These are phyloP conservation scores for rapeseed (Brassica napus) DNA, from an alignment of 345 rosid species.

Conservation along the genomic window DNA sequence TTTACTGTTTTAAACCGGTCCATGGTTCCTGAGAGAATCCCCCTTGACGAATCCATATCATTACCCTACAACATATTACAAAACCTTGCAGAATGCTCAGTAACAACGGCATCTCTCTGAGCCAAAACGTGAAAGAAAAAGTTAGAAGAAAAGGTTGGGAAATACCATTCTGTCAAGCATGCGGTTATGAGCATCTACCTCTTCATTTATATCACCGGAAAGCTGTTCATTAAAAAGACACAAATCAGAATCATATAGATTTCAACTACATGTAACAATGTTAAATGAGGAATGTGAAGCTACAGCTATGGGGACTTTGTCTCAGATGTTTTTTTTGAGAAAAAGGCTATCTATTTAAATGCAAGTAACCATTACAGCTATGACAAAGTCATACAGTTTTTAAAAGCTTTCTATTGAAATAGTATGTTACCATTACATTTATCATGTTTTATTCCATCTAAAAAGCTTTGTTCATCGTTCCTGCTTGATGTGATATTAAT, in stretches of 20 bases:
- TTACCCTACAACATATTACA: slow-evolving; percentile 58
- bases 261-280: neutral
- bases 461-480: neutral
- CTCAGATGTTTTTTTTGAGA: neutral
- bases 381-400: too few species aligned
- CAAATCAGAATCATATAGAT: slow-evolving; percentile 9
- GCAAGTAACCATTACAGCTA: too few species aligned
- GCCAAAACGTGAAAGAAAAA: neutral
- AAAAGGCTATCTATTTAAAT: too few species aligned
- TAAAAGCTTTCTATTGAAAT: neutral
- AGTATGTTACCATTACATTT: neutral
- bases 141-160: neutral
- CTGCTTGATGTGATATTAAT: neutral
- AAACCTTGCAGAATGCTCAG: slow-evolving; percentile 22
- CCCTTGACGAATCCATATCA: slow-evolving; percentile 95
- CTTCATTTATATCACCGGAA: slow-evolving; percentile 88
- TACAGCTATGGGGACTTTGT: neutral
- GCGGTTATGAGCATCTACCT: slow-evolving; percentile 81
- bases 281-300: neutral
- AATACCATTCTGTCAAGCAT: slow-evolving; percentile 87
- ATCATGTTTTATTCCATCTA: neutral
- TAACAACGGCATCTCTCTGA: slow-evolving; percentile 16
- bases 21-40: slow-evolving; percentile 92
- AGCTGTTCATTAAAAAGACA: slow-evolving; percentile 46
- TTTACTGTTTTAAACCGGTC: slow-evolving; percentile 87